Percentiles rank a stretch among this genome's conserved stretches.
phyloP scores from a whole-genome alignment of 2,329 filamentous ascomycete genomes.

The Colletotrichum liriopes region DNA sequence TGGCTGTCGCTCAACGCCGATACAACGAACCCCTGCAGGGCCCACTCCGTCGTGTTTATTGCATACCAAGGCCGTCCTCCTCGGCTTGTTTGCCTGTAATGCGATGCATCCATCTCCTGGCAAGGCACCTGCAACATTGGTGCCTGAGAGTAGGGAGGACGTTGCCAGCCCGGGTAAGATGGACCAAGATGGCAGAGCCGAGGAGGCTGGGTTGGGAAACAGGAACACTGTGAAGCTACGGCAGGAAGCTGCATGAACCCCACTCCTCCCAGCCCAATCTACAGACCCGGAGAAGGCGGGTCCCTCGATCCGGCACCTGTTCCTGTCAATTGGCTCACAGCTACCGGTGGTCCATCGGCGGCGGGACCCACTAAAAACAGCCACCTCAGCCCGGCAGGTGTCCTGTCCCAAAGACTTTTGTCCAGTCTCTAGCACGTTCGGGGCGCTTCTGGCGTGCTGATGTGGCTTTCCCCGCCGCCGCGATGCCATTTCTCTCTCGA shows the following conservation, averaged over 20 bases:
- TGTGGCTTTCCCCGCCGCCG: constrained; percentile 5
- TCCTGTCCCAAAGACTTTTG: neutral
- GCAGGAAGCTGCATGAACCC: constrained; percentile 4
- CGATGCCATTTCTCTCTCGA: neutral
- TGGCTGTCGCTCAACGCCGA: constrained; percentile 6
- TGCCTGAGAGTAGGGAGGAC: neutral
- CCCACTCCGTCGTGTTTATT: neutral
- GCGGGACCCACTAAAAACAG: constrained; percentile 7
- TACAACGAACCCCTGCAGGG: neutral
- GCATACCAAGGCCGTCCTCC: neutral
- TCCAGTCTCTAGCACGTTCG: constrained; percentile 2
- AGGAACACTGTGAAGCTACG: constrained; percentile 4
- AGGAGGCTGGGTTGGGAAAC: constrained; percentile 1
- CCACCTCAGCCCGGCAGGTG: constrained; percentile 6
- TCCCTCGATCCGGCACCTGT: constrained; percentile 15
- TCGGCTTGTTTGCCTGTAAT: constrained; percentile 2
- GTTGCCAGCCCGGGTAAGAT: neutral
- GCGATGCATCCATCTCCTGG: neutral
- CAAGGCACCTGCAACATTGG: neutral
- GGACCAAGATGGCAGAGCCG: neutral
- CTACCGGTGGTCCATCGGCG: constrained; percentile 2
- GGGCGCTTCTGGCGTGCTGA: constrained; percentile 19
- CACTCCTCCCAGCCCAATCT: constrained; percentile 12
- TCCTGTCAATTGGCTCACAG: constrained; percentile 26
- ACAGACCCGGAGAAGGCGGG: constrained; percentile 6